A percentile compares a stretch with the other conserved stretches of the same genome.
Conservation (phyloP, 257 asterid species). For the Anisodus acutangulus region DNA sequence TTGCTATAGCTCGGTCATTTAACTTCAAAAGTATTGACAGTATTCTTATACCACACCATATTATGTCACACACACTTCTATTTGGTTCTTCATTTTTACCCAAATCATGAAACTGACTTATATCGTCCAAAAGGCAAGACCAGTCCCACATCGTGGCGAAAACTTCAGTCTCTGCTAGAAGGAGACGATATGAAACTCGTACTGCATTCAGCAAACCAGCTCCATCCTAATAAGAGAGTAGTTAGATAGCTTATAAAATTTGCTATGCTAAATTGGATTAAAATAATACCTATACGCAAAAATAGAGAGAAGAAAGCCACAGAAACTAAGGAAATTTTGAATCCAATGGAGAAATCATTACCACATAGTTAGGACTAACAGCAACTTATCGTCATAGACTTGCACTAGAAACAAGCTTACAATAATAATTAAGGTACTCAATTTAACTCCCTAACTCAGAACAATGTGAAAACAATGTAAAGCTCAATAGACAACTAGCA, state of each 20-base stretch:
- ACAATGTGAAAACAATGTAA: neutral
- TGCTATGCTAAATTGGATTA: neutral
- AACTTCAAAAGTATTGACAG: constrained; percentile 53
- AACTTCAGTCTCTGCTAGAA: constrained; percentile 63
- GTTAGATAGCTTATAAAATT: constrained; percentile 28
- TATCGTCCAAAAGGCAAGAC: constrained; percentile 72
- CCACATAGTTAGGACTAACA: constrained; percentile 10
- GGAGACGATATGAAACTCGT: constrained; percentile 69
- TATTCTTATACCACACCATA: constrained; percentile 73
- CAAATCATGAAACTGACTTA: constrained; percentile 43
- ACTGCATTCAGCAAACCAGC: constrained; percentile 57
- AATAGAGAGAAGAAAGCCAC: constrained; percentile 1
- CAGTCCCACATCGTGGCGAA: constrained; percentile 81
- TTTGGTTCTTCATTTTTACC: constrained; percentile 42
- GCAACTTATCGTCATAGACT: neutral
- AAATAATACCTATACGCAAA: neutral
- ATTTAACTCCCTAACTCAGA: constrained; percentile 14
- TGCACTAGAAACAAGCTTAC: constrained; percentile 2
- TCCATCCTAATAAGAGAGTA: constrained; percentile 51
- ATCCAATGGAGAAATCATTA: constrained; percentile 3
- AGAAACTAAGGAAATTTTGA: constrained; percentile 26
- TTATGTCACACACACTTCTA: constrained; percentile 53
- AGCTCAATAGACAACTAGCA: constrained; percentile 15
- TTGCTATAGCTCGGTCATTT: constrained; percentile 57
- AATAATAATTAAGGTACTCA: neutral